These are phyloP conservation scores for Penicillium diatomitis DNA, from an alignment of 495 filamentous ascomycete genomes.

Conservation along the genomic window DNA sequence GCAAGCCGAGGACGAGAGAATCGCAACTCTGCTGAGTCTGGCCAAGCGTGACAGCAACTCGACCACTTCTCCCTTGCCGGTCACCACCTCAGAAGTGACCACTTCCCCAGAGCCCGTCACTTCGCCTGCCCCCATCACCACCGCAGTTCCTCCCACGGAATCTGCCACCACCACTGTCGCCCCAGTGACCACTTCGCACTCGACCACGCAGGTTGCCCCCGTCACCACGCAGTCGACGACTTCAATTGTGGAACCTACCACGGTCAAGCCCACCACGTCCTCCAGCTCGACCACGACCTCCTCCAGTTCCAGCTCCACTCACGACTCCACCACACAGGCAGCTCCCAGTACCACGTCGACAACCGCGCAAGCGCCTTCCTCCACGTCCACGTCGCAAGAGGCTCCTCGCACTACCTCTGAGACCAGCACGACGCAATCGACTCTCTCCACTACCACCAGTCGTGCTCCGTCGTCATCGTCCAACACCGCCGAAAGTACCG, in stretches of 20 bases:
- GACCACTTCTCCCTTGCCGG: slow-evolving; percentile 14
- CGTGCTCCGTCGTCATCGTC: slow-evolving; percentile 21
- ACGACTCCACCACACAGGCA: slow-evolving; percentile 22
- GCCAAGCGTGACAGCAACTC: slow-evolving; percentile 33
- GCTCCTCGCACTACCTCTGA: slow-evolving; percentile 13
- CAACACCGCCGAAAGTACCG: slow-evolving; percentile 22
- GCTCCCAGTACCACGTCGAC: slow-evolving; percentile 8
- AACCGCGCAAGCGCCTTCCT: slow-evolving; percentile 14
- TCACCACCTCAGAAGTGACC: slow-evolving; percentile 4
- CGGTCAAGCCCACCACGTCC: slow-evolving; percentile 1
- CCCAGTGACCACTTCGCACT: not conserved
- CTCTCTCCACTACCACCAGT: slow-evolving; percentile 36
- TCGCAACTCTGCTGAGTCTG: slow-evolving; percentile 35
- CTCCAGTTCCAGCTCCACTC: slow-evolving; percentile 32
- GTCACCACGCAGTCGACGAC: not conserved
- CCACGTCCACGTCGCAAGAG: slow-evolving; percentile 11
- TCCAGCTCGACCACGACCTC: slow-evolving; percentile 6
- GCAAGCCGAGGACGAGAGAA: slow-evolving; percentile 34
- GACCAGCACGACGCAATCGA: slow-evolving; percentile 33
- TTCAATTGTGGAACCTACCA: slow-evolving; percentile 5
- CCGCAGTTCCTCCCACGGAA: slow-evolving; percentile 6
- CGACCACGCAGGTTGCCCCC: slow-evolving; percentile 3
- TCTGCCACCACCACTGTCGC: slow-evolving; percentile 1
- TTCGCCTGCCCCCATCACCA: slow-evolving; percentile 3
- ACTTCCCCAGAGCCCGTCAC: not conserved